These are phyloP conservation scores for Achaetomiella virescens DNA, from an alignment of 495 filamentous ascomycete genomes.

Conservation along the genomic window DNA sequence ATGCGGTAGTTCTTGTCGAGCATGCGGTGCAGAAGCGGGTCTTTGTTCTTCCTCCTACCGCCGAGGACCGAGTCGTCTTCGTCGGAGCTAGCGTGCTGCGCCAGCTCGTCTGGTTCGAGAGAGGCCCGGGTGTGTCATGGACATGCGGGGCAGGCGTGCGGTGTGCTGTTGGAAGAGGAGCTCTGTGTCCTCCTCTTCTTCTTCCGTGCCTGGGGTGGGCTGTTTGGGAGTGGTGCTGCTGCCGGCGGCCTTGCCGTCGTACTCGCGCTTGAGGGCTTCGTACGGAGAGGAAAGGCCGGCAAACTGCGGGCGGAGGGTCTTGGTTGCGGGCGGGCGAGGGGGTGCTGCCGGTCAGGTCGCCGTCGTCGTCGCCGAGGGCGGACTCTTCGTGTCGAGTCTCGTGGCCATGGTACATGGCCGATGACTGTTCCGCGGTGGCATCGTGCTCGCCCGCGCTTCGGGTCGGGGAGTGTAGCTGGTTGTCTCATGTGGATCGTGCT, in stretches of 20 bases:
- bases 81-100: conserved; percentile 19
- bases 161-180: conserved; percentile 40
- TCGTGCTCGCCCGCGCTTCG: conserved; percentile 31
- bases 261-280: conserved; percentile 55
- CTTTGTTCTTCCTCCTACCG: conserved; percentile 41
- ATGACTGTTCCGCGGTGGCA: conserved; percentile 32
- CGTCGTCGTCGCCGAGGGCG: conserved; percentile 44
- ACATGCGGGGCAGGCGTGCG: conserved; percentile 49
- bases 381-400: conserved; percentile 42
- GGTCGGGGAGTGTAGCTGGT: conserved; percentile 40
- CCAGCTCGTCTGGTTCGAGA: conserved; percentile 24
- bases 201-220: conserved; percentile 2
- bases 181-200: conserved; percentile 37
- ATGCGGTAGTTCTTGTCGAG: conserved; percentile 91
- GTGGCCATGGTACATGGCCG: conserved; percentile 25
- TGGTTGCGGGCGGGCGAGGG: conserved; percentile 44
- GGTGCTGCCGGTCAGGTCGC: conserved; percentile 48
- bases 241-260: conserved; percentile 26
- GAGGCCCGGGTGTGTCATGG: conserved; percentile 45
- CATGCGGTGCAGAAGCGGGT: conserved; percentile 78
- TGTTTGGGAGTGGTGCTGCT: not conserved
- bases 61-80: conserved; percentile 36
- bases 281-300: conserved; percentile 62
- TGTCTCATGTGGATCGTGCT: conserved; percentile 34
- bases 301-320: conserved; percentile 42